Evolutionary conservation across 2,329 filamentous ascomycete genomes (phyloP).

Genomic region (Trichoderma asperellum): DNA sequence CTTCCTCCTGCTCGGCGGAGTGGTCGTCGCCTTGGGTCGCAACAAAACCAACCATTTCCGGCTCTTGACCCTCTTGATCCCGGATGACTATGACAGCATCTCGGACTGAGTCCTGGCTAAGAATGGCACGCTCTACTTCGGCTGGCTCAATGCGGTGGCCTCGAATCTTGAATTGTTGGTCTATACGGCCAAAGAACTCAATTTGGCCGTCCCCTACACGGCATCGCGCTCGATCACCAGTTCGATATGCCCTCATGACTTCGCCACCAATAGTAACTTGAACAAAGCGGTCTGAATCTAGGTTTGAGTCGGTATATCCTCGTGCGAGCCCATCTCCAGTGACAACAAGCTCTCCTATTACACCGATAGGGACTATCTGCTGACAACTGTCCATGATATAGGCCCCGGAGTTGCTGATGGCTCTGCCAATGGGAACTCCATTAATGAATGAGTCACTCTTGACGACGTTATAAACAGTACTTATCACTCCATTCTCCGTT

Average conservation of each 20-base stretch:
- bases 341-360: constrained; percentile 32
- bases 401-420: constrained; percentile 31
- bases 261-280: constrained; percentile 18
- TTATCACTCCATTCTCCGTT: constrained; percentile 33
- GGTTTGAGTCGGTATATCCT: constrained; percentile 30
- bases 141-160: constrained; percentile 40
- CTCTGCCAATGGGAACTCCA: constrained; percentile 30
- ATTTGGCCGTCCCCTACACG: constrained; percentile 22
- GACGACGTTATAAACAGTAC: constrained; percentile 30
- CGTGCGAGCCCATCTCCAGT: constrained; percentile 32
- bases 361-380: constrained; percentile 30
- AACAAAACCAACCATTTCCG: constrained; percentile 19
- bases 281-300: constrained; percentile 28
- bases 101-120: constrained; percentile 27
- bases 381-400: constrained; percentile 29
- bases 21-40: background rate
- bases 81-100: constrained; percentile 33
- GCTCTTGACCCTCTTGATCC: constrained; percentile 11
- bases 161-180: constrained; percentile 38
- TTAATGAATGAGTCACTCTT: constrained; percentile 24
- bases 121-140: constrained; percentile 37
- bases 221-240: constrained; percentile 28
- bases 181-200: constrained; percentile 26
- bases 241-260: constrained; percentile 21
- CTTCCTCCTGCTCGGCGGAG: background rate